Evolutionary conservation across 2,329 filamentous ascomycete species (phyloP).

Genomic region (Coniochaeta sp.): DNA sequence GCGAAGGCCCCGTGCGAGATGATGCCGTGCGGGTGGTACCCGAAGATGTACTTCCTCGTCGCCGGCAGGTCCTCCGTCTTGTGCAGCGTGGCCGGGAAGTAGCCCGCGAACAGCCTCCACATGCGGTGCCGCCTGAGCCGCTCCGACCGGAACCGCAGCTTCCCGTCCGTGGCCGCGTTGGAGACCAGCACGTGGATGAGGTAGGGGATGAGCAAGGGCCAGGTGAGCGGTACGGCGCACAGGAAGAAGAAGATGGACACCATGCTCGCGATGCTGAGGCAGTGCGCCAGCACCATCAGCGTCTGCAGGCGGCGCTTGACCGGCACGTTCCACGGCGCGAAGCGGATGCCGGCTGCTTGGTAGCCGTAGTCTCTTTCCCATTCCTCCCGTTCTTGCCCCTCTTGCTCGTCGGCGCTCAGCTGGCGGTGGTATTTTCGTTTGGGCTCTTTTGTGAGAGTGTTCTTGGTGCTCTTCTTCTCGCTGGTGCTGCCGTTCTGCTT

Average conservation of each 20-base stretch:
- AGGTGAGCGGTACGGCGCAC: constrained; percentile 84
- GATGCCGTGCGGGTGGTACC: constrained; percentile 95
- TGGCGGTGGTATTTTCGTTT: background rate
- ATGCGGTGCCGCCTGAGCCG: constrained; percentile 64
- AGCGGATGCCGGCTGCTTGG: constrained; percentile 55
- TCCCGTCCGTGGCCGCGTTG: constrained; percentile 67
- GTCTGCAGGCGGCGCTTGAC: constrained; percentile 68
- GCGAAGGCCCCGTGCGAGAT: constrained; percentile 95
- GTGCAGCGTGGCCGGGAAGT: constrained; percentile 85
- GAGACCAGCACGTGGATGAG: constrained; percentile 78
- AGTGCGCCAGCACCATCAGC: constrained; percentile 68
- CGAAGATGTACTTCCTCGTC: constrained; percentile 89
- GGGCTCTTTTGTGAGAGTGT: background rate
- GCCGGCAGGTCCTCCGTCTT: constrained; percentile 73
- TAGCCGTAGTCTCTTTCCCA: constrained; percentile 10
- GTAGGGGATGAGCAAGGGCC: constrained; percentile 73
- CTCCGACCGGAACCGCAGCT: constrained; percentile 65
- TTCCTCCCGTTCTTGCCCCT: constrained; percentile 6
- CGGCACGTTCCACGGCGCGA: constrained; percentile 73
- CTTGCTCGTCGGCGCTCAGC: constrained; percentile 7
- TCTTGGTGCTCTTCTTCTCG: background rate
- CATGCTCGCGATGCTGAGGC: constrained; percentile 59
- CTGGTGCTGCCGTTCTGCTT: background rate
- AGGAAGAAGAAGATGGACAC: constrained; percentile 83
- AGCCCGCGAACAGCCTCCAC: constrained; percentile 86